Percentiles rank a stretch among this genome's conserved stretches.
Conservation (phyloP, 441 rosid species). For the Codiaeum variegatum region DNA sequence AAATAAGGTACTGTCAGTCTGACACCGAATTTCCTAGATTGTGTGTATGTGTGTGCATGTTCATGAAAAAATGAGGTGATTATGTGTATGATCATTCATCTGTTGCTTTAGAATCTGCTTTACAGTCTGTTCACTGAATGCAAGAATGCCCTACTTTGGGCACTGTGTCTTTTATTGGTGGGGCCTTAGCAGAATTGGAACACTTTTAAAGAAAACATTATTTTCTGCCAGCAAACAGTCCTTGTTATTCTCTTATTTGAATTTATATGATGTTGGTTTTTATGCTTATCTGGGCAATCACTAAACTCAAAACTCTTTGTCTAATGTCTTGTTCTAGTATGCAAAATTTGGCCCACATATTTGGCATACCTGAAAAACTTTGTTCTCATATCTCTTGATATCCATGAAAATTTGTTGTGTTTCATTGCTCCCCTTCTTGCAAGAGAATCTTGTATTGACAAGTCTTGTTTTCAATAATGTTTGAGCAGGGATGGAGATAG, state of each 20-base stretch:
- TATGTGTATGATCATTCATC: not conserved
- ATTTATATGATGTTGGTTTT: constrained; percentile 6
- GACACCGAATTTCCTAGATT: not conserved
- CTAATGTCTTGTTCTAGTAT: constrained; percentile 14
- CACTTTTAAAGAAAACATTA: constrained; percentile 7
- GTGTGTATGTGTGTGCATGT: too few relatives aligned
- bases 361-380: constrained; percentile 24
- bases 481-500: constrained; percentile 8
- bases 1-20: not conserved
- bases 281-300: constrained; percentile 10
- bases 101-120: constrained; percentile 2
- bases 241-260: constrained; percentile 9
- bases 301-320: constrained; percentile 10
- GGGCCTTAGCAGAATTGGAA: constrained; percentile 5
- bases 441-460: constrained; percentile 26
- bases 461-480: constrained; percentile 14
- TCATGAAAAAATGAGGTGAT: not conserved
- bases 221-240: constrained; percentile 16
- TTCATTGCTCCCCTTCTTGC: constrained; percentile 16
- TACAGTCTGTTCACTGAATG: constrained; percentile 17
- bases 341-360: constrained; percentile 10
- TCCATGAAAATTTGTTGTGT: constrained; percentile 16
- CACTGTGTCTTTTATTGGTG: constrained; percentile 8
- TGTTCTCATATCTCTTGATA: constrained; percentile 15
- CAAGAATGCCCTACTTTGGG: constrained; percentile 5